Evolutionary conservation across 164 flowering plant genomes (phyloP).

Genomic region (Tetracentron sinense): DNA sequence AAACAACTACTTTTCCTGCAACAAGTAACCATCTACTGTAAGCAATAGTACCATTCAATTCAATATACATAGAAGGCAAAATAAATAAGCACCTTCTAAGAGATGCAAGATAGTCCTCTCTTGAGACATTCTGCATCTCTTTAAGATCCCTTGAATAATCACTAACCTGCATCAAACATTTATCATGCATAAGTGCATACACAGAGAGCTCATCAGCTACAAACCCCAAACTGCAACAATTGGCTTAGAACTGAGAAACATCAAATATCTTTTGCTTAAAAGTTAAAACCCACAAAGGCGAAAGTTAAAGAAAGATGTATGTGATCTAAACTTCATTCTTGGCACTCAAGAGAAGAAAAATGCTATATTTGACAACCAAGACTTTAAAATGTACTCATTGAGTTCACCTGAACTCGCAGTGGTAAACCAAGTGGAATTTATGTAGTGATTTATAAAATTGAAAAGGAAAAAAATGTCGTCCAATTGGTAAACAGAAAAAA

Average conservation of each 20-base stretch:
- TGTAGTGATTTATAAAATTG: too few relatives aligned
- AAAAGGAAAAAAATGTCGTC: background rate
- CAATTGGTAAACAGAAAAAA: background rate
- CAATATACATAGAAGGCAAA: conserved; percentile 2
- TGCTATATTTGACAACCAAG: background rate
- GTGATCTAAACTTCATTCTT: background rate
- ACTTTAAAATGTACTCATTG: background rate
- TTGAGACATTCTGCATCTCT: conserved; percentile 90
- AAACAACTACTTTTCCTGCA: conserved; percentile 98
- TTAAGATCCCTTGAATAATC: conserved; percentile 96
- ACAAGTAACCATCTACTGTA: conserved; percentile 9
- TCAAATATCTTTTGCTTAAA: background rate
- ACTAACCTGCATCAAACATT: conserved; percentile 58
- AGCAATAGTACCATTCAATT: conserved; percentile 14
- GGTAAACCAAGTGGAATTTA: background rate
- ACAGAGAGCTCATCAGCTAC: conserved; percentile 1
- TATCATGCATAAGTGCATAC: background rate
- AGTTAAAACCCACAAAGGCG: background rate
- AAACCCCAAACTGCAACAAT: background rate
- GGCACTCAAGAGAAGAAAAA: background rate
- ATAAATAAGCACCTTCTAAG: conserved; percentile 61
- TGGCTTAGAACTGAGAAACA: background rate
- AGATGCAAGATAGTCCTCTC: conserved; percentile 97
- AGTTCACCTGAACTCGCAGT: background rate
- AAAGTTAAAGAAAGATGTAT: background rate